Evolutionary conservation across 768 basidiomycete species (phyloP).

Genomic region (Phylloporus arenicola): DNA sequence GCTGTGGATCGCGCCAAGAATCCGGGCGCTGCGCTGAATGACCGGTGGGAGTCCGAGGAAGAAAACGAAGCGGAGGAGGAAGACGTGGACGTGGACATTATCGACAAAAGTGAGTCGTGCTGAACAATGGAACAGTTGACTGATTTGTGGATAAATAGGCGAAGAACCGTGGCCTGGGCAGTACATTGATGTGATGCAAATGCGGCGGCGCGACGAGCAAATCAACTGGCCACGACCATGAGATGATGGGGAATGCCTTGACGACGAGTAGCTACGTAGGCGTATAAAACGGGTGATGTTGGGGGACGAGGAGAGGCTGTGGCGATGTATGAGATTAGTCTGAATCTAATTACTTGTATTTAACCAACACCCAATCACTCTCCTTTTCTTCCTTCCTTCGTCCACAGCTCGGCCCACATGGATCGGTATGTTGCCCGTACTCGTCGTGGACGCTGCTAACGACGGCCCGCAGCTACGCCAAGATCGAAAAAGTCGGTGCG

Average conservation of each 20-base stretch:
- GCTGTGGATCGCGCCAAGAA: slow-evolving; percentile 64
- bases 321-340: slow-evolving; percentile 8
- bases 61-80: slow-evolving; percentile 57
- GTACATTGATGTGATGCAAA: slow-evolving; percentile 68
- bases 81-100: slow-evolving; percentile 48
- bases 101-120: slow-evolving; percentile 60
- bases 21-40: slow-evolving; percentile 49
- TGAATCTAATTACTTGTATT: slow-evolving; percentile 11
- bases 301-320: neutral
- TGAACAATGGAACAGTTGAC: neutral
- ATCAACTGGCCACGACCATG: slow-evolving; percentile 69
- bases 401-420: slow-evolving; percentile 19
- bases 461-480: slow-evolving; percentile 69
- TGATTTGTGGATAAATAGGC: slow-evolving; percentile 39
- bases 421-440: slow-evolving; percentile 28
- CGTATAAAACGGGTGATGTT: neutral
- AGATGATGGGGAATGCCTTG: neutral
- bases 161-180: slow-evolving; percentile 68
- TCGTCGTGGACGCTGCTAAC: slow-evolving; percentile 15
- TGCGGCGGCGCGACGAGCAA: slow-evolving; percentile 48
- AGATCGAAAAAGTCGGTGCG: slow-evolving; percentile 98
- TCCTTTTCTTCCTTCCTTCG: neutral
- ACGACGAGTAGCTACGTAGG: neutral
- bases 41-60: slow-evolving; percentile 59
- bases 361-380: slow-evolving; percentile 11